phyloP scores from a whole-genome alignment of 768 basidiomycete species.

The Amanita molliuscula region DNA sequence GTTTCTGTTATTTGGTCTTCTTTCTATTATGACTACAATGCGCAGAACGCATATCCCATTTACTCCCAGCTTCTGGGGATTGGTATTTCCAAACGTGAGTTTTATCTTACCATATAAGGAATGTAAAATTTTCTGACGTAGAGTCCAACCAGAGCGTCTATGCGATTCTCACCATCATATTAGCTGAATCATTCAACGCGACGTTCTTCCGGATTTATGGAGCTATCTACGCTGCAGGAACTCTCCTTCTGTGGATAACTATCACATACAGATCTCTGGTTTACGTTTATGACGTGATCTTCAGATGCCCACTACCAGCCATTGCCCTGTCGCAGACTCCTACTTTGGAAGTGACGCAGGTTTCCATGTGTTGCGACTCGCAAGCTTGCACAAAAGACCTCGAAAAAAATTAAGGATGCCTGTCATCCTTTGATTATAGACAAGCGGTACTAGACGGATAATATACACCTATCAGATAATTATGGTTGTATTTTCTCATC shows the following conservation, averaged over 20 bases:
- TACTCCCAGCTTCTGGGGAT: conserved; percentile 53
- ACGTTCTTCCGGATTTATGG: conserved; percentile 48
- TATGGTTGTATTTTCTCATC: neutral
- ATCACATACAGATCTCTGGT: conserved; percentile 33
- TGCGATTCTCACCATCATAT: conserved; percentile 48
- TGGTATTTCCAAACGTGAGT: conserved; percentile 59
- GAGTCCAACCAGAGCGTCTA: conserved; percentile 40
- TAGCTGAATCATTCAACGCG: conserved; percentile 42
- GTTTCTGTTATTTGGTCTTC: conserved; percentile 49
- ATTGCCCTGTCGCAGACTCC: neutral
- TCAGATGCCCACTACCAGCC: neutral
- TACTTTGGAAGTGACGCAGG: neutral
- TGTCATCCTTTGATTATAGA: neutral
- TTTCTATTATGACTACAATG: conserved; percentile 35
- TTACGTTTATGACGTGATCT: conserved; percentile 7
- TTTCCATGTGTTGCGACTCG: neutral
- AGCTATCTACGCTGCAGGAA: conserved; percentile 38
- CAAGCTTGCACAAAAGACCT: neutral
- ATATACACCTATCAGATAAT: neutral
- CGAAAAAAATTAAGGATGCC: neutral
- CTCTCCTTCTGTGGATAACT: conserved; percentile 41
- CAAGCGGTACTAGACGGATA: neutral
- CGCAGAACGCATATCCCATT: conserved; percentile 37
- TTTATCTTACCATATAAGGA: neutral
- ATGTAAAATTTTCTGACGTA: neutral